Conservation (phyloP, 75 land plant genomes). For the Chamaecyparis obtusa region DNA sequence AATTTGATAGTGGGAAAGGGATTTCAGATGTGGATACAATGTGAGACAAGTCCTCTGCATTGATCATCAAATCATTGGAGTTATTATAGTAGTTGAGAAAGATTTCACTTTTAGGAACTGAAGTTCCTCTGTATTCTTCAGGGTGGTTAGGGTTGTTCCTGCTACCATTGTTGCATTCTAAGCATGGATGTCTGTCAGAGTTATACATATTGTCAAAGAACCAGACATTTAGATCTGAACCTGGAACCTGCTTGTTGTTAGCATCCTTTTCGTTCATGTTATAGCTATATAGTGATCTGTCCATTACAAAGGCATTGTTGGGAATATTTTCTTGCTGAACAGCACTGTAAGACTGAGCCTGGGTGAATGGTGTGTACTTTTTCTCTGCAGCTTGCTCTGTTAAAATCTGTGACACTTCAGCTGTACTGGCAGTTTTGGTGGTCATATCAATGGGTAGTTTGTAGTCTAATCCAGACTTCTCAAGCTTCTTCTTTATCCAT, state of each 20-base stretch:
- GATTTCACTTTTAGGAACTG: background rate
- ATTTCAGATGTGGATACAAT: slow-evolving; percentile 2
- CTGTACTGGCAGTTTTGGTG: background rate
- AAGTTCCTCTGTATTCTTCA: background rate
- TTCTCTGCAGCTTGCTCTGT: background rate
- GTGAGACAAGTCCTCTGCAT: background rate
- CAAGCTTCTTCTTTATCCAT: slow-evolving; percentile 8
- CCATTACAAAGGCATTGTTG: background rate
- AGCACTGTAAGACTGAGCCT: background rate
- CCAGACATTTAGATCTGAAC: background rate
- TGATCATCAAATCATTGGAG: background rate
- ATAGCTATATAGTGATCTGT: background rate
- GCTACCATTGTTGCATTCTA: background rate
- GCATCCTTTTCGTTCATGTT: background rate
- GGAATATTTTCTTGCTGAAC: background rate
- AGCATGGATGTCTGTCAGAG: background rate
- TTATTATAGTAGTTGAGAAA: background rate
- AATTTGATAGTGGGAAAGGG: background rate
- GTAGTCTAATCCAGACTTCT: background rate
- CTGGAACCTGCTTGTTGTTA: background rate
- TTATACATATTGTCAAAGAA: background rate
- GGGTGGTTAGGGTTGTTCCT: background rate
- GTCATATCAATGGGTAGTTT: background rate
- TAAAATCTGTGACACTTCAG: background rate
- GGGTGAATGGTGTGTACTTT: background rate